Evolutionary conservation across 345 rosid genomes (phyloP).

Genomic region (Capsella bursapastoris): DNA sequence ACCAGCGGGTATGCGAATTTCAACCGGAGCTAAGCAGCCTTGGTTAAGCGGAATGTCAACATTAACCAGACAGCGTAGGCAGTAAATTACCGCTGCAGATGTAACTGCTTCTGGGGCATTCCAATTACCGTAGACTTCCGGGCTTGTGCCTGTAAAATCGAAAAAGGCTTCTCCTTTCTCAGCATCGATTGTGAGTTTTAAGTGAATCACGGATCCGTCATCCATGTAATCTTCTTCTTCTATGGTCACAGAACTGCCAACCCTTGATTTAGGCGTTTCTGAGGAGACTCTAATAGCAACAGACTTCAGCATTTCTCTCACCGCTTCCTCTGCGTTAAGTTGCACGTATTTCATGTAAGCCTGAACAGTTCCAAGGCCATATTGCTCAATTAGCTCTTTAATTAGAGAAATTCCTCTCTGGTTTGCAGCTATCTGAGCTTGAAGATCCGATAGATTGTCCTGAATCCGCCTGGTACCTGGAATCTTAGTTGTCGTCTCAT

Average conservation of each 20-base stretch:
- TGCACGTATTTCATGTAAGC: slow-evolving; percentile 93
- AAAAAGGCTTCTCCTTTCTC: slow-evolving; percentile 83
- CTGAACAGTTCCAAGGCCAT: slow-evolving; percentile 82
- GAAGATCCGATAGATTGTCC: slow-evolving; percentile 92
- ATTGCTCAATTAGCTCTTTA: slow-evolving; percentile 88
- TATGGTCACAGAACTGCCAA: slow-evolving; percentile 50
- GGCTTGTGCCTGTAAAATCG: slow-evolving; percentile 88
- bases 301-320: slow-evolving; percentile 92
- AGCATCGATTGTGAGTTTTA: slow-evolving; percentile 71
- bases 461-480: slow-evolving; percentile 90
- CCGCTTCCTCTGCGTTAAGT: slow-evolving; percentile 92
- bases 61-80: slow-evolving; percentile 84
- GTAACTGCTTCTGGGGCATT: slow-evolving; percentile 98
- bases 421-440: slow-evolving; percentile 97
- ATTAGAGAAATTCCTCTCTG: slow-evolving; percentile 89
- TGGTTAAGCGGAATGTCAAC: slow-evolving; percentile 96
- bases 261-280: slow-evolving; percentile 41
- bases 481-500: slow-evolving; percentile 54
- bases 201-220: slow-evolving; percentile 82
- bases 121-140: slow-evolving; percentile 97
- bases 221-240: slow-evolving; percentile 97
- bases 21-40: slow-evolving; percentile 93
- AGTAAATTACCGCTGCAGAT: slow-evolving; percentile 92
- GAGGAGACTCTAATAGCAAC: slow-evolving; percentile 66
- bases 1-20: slow-evolving; percentile 72